Base-by-base conservation (phyloP, 2,329 filamentous ascomycete genomes). In the Ceratocystiopsis brevicomis region DNA sequence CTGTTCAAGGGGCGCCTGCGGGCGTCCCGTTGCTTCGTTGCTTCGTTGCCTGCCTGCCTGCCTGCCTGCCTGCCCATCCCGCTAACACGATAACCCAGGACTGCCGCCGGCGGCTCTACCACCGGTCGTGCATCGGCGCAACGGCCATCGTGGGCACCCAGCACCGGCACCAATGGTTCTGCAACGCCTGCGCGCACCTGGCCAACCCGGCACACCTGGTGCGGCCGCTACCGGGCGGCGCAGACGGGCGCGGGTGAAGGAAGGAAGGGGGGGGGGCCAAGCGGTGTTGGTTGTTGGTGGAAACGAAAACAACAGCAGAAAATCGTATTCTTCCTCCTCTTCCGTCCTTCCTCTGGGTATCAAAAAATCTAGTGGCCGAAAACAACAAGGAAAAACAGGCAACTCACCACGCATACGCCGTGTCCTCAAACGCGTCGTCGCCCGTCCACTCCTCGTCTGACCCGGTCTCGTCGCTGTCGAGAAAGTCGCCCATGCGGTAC, bases 401-500 rank as follows among this genome's bases (percentile, higher is more conserved):
- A 21, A 21, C 4, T 30, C 25, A 55, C 46, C 51, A 54, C 4
- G 47, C 51, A 43, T 52, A 49, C 15, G 45, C 49, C 6, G 30
- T 36, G 3, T 37, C 45, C 15, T 53, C 51, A 11, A 50, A 47
- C 4, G 46, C 42, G 32, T 53, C 53, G 34, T 53, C 53, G 6
- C 49, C 52, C 4, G 52, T 66, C 72, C 68, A 73, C 30, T 73
- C 69, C 1, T 63, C 69, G 58, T 72, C 70, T 3, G 62, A 64
- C 35, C 73, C 67, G 34, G 73, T 69, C 45, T 71, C 67, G 4
- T 64, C 60, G 2, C 56, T 57, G 58, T 81, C 59, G 14, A 82
- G 57, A 51, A 88, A 87, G 54, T 88, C 81, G 1, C 69, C 73
- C 64, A 85, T 82, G 18, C 68, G 69, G 49, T 69, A 82, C 47